Evolutionary conservation across 2,329 filamentous ascomycete genomes (phyloP), one percentile per base, ranked within the genome.

Genomic region (Aspergillus carbonarius): DNA sequence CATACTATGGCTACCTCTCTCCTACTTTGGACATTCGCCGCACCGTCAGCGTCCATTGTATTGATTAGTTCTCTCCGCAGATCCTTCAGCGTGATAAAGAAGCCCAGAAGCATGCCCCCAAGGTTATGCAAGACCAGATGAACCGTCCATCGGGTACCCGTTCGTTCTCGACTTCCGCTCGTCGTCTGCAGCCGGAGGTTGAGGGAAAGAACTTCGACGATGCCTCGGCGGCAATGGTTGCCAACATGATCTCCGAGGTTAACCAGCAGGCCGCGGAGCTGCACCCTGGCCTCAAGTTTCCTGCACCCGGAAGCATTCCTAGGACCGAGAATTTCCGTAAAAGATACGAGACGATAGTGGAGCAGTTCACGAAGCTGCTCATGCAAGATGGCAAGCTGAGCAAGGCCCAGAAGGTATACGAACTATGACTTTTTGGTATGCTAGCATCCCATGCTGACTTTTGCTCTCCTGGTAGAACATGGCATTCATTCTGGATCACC

Each of bases 351-450:
- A 86, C 91, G 1, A 83, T 97, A 7, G 81, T 98, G 49, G 82
- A 89, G 64, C 95, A 97, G 79, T 83, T 98, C 68, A 96, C 92
- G 17, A 93, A 92, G 73, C 82, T 96, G 66, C 78, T 99, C 63
- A 99, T 98, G 93, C 82, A 83, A 68, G 85, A 98, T 76, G 95
- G 95, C 67, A 96, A 97, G 81, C 85, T 96, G 73, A 89, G 89
- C 71, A 84, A 85, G 74, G 95, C 95, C n/a, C 92, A 99, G 76
- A 87, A 88, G 80, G 92, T 96, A 82, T 47, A 68, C 30, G 30
- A 9, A 32, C 54, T 51, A 44, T 40, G 4, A 6, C 1, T 12
- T 52, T 2, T 47, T 13, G 9, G 25, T 25, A 4, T 32, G 17
- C 30, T 35, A 3, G 23, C 13, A 27, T 9, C n/a, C n/a, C n/a